Evolutionary conservation across 169 alveolate genomes (phyloP), one percentile per base, ranked within the genome.

Genomic region (Plasmodium relictum): DNA sequence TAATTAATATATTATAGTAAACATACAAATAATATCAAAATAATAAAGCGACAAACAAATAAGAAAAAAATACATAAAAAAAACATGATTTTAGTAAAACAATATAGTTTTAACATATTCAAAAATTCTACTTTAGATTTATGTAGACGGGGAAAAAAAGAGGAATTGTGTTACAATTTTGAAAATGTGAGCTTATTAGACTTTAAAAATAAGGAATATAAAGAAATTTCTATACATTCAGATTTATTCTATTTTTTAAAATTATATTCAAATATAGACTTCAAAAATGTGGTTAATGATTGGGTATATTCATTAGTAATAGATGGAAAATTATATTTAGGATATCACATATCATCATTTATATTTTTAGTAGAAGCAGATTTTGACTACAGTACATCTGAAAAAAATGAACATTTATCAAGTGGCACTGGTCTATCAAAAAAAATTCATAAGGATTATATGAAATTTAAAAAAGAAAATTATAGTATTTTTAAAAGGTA

Each of bases 311-410:
- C 76, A 31, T 65, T 78, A 45, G 68, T 48, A 10, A 50, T 78
- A 3, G 89, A 78, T 65, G 78, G 89, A 26, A 59, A 78, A 26
- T 48, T 58, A 42, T 78, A 63, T 56, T 56, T 63, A 45, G 89
- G 78, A 39, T 78, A 78, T 65, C 78, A 78, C 22, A 41, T 78
- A 14, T 58, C 78, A 12, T 22, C 4, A 20, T 39, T 78, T 69
- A 72, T 78, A 45, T 31, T 78, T 63, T 78, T 78, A 56, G 76
- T 78, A 18, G 50, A 56, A 56, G 78, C 24, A 42, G 78, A 78
- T 69, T 39, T 44, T 56, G 76, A 48, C 24, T 78, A 41, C 18
- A 26, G 50, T 48, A 18, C 58, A 58, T 59, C 31, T n/a, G 20
- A 10, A 20, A 6, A 37, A 26, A 45, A 22, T 73, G 41, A 54